Percentiles rank a stretch among this genome's conserved stretches.
Evolutionary conservation across 2,329 filamentous ascomycete genomes (phyloP).

Genomic region (Fusarium virguliforme): DNA sequence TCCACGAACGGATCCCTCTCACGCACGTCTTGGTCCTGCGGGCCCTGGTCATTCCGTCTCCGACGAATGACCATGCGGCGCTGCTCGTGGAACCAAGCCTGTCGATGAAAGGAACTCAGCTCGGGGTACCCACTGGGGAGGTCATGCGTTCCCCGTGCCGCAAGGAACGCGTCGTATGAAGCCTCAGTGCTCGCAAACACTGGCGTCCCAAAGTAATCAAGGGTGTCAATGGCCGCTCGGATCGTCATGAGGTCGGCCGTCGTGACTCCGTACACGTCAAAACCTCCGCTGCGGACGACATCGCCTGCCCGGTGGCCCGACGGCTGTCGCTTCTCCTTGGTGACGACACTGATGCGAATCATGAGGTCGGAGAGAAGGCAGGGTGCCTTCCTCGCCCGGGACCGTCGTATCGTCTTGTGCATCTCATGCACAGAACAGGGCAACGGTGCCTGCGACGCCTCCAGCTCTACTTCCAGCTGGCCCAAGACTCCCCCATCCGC

Average conservation of each 20-base stretch:
- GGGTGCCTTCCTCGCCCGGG: background rate
- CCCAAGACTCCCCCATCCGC: background rate
- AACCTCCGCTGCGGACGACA: background rate
- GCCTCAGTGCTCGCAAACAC: background rate
- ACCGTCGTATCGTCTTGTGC: background rate
- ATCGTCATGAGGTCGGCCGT: background rate
- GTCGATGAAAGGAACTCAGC: background rate
- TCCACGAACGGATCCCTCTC: no score
- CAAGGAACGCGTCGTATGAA: background rate
- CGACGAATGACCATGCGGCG: background rate
- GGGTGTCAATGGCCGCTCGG: background rate
- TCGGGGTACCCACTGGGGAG: background rate
- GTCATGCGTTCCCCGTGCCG: background rate
- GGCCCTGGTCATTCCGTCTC: no score
- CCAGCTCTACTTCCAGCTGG: background rate
- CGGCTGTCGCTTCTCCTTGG: background rate
- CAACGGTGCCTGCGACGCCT: background rate
- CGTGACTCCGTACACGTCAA: background rate
- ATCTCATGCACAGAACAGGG: background rate
- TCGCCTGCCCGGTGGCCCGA: background rate
- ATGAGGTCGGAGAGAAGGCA: background rate
- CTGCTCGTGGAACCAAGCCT: constrained; percentile 2
- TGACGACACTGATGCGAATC: background rate
- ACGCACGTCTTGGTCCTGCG: no score
- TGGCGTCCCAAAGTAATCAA: background rate